These are phyloP conservation scores for Irpex sp. DNA, from an alignment of 1,284 basidiomycete genomes.

Conservation along the genomic window DNA sequence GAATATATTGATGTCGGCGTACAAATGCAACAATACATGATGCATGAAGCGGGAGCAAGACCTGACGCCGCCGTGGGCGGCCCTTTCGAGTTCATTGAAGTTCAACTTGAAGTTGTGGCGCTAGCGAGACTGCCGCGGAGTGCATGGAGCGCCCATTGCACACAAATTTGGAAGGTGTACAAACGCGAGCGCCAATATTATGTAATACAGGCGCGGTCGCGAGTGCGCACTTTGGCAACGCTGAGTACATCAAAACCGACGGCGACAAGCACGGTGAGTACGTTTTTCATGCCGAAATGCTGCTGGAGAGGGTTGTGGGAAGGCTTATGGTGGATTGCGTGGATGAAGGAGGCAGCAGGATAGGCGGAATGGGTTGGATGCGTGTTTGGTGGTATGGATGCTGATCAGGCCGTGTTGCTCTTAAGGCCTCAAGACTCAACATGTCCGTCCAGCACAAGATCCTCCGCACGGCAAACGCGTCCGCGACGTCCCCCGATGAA, in stretches of 20 bases:
- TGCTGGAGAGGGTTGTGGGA: slow-evolving; percentile 8
- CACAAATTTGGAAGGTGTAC: background rate
- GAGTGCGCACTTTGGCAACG: slow-evolving; percentile 6
- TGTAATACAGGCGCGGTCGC: slow-evolving; percentile 2
- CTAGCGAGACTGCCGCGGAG: too few relatives aligned
- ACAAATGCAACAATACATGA: too few relatives aligned
- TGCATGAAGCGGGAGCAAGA: too few relatives aligned
- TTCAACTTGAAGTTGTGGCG: too few relatives aligned
- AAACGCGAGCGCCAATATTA: slow-evolving; percentile 1
- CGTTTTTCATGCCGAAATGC: slow-evolving; percentile 20
- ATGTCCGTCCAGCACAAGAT: slow-evolving; percentile 88
- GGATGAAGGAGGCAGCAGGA: slow-evolving; percentile 19
- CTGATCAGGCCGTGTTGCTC: slow-evolving; percentile 38
- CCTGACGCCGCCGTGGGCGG: too few relatives aligned
- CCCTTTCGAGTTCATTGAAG: too few relatives aligned
- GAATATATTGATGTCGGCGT: too few relatives aligned
- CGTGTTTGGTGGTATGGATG: slow-evolving; percentile 34
- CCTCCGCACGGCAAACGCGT: slow-evolving; percentile 94
- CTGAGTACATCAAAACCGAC: slow-evolving; percentile 34
- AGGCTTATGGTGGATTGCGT: slow-evolving; percentile 11
- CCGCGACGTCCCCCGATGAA: slow-evolving; percentile 86
- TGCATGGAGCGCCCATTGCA: background rate
- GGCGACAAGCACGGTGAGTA: slow-evolving; percentile 45
- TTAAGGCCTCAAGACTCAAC: slow-evolving; percentile 37
- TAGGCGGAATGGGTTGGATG: slow-evolving; percentile 46